Conservation (phyloP, 1,284 basidiomycete genomes). For the Rhizoctonia solani region DNA sequence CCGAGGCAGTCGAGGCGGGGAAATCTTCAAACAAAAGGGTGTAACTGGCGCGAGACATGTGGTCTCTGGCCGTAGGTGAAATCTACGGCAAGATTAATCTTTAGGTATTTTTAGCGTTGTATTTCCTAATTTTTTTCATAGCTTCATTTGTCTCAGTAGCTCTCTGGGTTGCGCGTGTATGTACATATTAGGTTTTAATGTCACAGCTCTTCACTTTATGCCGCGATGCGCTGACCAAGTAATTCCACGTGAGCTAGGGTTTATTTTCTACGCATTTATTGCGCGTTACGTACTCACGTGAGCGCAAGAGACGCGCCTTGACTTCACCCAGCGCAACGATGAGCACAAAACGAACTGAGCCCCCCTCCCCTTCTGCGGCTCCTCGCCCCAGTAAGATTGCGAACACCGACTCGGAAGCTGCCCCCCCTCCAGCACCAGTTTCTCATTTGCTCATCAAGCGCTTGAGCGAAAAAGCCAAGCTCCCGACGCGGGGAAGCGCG, state of each 20-base stretch:
- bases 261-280: no score
- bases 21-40: neutral
- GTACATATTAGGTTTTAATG: neutral
- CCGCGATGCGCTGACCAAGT: neutral
- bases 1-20: neutral
- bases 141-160: neutral
- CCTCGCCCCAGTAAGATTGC: conserved; percentile 18
- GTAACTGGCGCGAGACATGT: neutral
- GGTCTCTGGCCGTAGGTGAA: neutral
- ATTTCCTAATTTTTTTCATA: neutral
- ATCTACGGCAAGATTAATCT: neutral
- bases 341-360: conserved; percentile 18
- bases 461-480: conserved; percentile 76
- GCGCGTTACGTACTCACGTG: neutral
- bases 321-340: neutral
- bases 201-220: neutral
- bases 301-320: conserved; percentile 2
- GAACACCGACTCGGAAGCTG: conserved; percentile 7
- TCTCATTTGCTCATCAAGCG: conserved; percentile 77
- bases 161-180: neutral
- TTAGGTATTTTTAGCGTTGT: neutral
- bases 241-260: neutral
- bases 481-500: conserved; percentile 87
- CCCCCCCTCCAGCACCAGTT: conserved; percentile 38
- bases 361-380: conserved; percentile 9